Base-by-base conservation (phyloP, 2,329 filamentous ascomycete species). In the Didymella lethalis region DNA sequence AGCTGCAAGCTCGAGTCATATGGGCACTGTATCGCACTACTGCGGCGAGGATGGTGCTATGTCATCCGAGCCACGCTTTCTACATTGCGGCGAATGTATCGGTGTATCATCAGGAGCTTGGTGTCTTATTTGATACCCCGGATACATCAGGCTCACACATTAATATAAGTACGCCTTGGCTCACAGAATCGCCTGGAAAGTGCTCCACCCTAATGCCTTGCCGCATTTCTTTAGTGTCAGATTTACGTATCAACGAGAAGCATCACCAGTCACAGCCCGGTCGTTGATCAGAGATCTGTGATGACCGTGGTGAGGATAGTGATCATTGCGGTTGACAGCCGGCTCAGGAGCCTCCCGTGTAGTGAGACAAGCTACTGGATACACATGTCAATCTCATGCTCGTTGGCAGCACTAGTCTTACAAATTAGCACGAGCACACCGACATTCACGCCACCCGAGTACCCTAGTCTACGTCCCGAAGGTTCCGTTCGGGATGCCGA, bases 401-500 rank as follows among this genome's bases (percentile, higher is more conserved):
- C 25, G 50, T 46, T 54, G 49, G 56, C 49, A 7, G 43, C 47
- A 52, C 52, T 60, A 59, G 49, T 47, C 55, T 44, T 59, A 55
- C 57, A 52, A 50, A 51, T 55, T 26, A 48, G 58, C 50, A 48
- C 51, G 52, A 51, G 57, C 53, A 65, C 64, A 69, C 64, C 66
- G 64, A 68, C 63, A 63, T 61, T 67, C 54, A 57, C 62, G 64
- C 59, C 58, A 61, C 60, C 55, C 49, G 48, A 57, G 45, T 14
- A 50, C 54, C 46, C 65, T 57, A 43, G 48, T 40, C 29, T 29
- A 23, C 31, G 41, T 54, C 28, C 52, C 34, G 43, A 46, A 48
- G 32, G 53, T 54, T 43, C 54, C 57, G 45, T 48, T 65, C 66
- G 68, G 68, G 54, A 69, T 68, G 53, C 68, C 68, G 68, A 67